phyloP scores from a whole-genome alignment of 2,329 filamentous ascomycete genomes.

The Thelonectria rubi region DNA sequence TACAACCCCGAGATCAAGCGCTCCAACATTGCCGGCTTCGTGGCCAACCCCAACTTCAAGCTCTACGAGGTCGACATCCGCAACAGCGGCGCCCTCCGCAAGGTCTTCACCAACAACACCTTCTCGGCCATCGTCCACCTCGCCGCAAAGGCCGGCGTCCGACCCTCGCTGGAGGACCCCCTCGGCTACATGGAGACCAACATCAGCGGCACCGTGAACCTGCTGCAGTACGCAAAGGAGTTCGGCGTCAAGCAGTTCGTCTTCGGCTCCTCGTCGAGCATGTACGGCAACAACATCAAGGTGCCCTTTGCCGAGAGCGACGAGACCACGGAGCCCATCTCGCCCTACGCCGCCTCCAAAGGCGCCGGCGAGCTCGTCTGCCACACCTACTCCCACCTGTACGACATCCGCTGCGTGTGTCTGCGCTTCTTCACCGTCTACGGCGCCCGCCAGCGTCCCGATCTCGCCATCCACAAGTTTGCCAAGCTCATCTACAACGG shows the following conservation, averaged over 20 bases:
- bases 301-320: conserved; percentile 36
- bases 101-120: conserved; percentile 30
- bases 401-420: conserved; percentile 36
- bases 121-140: conserved; percentile 35
- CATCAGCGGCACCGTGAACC: conserved; percentile 35
- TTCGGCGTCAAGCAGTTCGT: conserved; percentile 36
- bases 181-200: conserved; percentile 37
- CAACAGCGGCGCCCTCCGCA: conserved; percentile 15
- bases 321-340: conserved; percentile 34
- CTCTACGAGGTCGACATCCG: conserved; percentile 34
- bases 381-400: conserved; percentile 39
- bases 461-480: conserved; percentile 40
- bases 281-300: conserved; percentile 35
- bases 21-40: conserved; percentile 34
- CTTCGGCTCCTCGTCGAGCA: conserved; percentile 38
- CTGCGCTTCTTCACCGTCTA: conserved; percentile 42
- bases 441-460: conserved; percentile 38
- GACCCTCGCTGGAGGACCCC: conserved; percentile 32
- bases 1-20: conserved; percentile 35
- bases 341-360: conserved; percentile 37
- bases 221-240: conserved; percentile 37
- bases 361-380: conserved; percentile 34
- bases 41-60: conserved; percentile 30
- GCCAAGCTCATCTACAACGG: conserved; percentile 34
- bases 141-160: conserved; percentile 36